phyloP scores from a whole-genome alignment of 208 protist genomes.

The Entamoeba invadens region DNA sequence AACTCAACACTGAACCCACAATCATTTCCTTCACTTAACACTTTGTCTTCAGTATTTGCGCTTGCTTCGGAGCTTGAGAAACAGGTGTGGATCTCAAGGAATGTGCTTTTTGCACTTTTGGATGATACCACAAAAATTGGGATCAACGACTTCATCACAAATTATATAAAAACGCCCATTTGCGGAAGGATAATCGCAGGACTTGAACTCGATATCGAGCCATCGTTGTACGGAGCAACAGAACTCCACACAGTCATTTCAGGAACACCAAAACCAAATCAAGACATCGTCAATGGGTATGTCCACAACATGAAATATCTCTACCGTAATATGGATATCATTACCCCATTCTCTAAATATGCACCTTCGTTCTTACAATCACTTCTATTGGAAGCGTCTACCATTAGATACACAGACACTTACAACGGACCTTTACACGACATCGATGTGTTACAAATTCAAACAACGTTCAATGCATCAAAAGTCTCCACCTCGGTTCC shows the following conservation, averaged over 20 bases:
- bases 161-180: not conserved
- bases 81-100: not conserved
- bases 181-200: not conserved
- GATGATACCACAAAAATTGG: not conserved
- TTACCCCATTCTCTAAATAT: not conserved
- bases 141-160: not conserved
- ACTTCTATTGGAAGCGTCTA: not conserved
- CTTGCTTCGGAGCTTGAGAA: not conserved
- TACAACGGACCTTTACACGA: not conserved
- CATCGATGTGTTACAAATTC: not conserved
- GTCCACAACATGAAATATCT: not conserved
- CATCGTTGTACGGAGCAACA: not conserved
- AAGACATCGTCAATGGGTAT: not conserved
- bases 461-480: not conserved
- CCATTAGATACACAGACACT: not conserved
- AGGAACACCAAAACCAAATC: not conserved
- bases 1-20: not conserved
- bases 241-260: not conserved
- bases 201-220: not conserved
- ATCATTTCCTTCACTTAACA: not conserved
- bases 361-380: not conserved
- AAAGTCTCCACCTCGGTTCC: not conserved
- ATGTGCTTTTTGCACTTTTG: not conserved
- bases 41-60: not conserved
- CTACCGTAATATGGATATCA: not conserved